Evolutionary conservation across 495 filamentous ascomycete genomes (phyloP), one percentile per base, ranked within the genome.

Genomic region (Beverwykella pulmonaria): DNA sequence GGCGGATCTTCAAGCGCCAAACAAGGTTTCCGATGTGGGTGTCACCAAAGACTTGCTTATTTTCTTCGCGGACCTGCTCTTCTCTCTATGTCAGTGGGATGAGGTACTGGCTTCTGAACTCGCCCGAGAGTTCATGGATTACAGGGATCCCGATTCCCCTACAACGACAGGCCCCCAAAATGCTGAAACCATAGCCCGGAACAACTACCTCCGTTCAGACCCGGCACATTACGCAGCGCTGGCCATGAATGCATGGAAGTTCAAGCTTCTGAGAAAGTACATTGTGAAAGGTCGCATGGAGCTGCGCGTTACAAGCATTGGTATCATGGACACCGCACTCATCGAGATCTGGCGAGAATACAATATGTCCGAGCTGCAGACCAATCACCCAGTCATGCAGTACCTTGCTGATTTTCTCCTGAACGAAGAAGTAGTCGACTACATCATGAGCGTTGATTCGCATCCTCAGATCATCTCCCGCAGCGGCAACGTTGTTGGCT

Each of bases 201-300:
- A 19, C 17, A 52, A 57, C 1, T 17, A 48, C 4, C 47, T 48
- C 17, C 54, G 50, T 1, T 44, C 50, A 20, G 48, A 71, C 34
- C 19, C 49, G 3, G 32, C 46, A 0, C 23, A 67, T 29, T 47
- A 72, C 19, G 66, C 78, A 15, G 63, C 59, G 19, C 73, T 91
- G 2, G 78, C 92, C 14, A 73, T 80, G 1, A 75, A 81, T 54
- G 83, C 83, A 10, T 95, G 91, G 90, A 89, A 86, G 65, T 88
- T 95, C 74, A 79, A 76, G 30, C 77, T 86, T 8, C 79, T 90
- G 48, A 85, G 83, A 73, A 91, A 85, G 72, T 83, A 91, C 68
- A 88, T 95, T 59, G 82, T 83, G 73, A 90, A 88, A 15, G 86
- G 90, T n/a, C 88, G 90, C 61, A 96, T 97, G 92, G 92, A 96